phyloP scores from a whole-genome alignment of 192 early-diverging fungal genomes.

The Backusella sp. region DNA sequence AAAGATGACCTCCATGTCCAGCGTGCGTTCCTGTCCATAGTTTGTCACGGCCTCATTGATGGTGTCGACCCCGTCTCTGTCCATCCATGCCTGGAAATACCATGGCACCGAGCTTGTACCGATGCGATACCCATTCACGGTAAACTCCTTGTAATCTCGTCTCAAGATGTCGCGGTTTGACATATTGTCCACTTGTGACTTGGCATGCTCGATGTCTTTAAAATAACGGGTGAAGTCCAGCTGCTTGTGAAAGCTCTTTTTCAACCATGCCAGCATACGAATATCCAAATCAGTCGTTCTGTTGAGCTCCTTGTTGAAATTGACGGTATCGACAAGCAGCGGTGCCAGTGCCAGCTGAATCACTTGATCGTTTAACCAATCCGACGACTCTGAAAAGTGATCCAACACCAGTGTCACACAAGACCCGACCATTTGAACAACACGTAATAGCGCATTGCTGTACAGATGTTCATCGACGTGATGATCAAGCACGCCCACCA shows the following conservation, averaged over 20 bases:
- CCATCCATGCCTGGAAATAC: conserved; percentile 45
- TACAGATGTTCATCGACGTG: conserved; percentile 63
- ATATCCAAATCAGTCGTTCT: conserved; percentile 50
- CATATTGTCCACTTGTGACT: conserved; percentile 47
- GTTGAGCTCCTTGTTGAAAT: conserved; percentile 49
- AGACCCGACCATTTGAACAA: conserved; percentile 62
- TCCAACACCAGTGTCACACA: conserved; percentile 52
- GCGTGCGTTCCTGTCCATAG: conserved; percentile 37
- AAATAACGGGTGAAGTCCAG: conserved; percentile 27
- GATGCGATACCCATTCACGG: conserved; percentile 37
- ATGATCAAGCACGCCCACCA: conserved; percentile 69
- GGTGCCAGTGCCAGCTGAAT: conserved; percentile 54
- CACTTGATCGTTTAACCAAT: conserved; percentile 26
- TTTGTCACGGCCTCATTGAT: conserved; percentile 23
- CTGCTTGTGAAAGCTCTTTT: background rate
- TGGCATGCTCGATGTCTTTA: conserved; percentile 52
- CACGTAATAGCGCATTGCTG: conserved; percentile 33
- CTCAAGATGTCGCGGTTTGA: conserved; percentile 51
- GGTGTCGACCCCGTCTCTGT: conserved; percentile 43
- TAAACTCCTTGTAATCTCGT: conserved; percentile 79
- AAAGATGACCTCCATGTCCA: conserved; percentile 61
- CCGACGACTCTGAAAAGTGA: conserved; percentile 25
- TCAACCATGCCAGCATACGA: conserved; percentile 39
- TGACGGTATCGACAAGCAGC: conserved; percentile 68
- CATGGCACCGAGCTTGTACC: conserved; percentile 65